These are phyloP conservation scores for Arthroderma sp. DNA, from an alignment of 2,329 filamentous ascomycete genomes.

Conservation along the genomic window DNA sequence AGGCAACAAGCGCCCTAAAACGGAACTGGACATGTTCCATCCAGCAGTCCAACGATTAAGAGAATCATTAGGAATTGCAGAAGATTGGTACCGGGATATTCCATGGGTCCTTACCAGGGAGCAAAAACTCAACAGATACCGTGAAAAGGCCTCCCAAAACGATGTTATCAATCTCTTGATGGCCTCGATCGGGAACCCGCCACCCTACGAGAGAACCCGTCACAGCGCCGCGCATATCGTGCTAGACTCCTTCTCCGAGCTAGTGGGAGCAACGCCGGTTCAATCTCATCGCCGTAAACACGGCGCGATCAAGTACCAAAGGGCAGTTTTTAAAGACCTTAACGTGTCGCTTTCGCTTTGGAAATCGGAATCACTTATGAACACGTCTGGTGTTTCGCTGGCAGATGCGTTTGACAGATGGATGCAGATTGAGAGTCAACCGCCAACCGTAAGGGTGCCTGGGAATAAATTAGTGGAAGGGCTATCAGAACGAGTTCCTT, in stretches of 20 bases:
- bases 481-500: conserved; percentile 2
- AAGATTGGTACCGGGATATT: too few species aligned
- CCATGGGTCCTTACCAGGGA: too few species aligned
- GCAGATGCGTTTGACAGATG: conserved; percentile 47
- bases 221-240: conserved; percentile 80
- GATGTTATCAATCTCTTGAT: conserved; percentile 62
- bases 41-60: too few species aligned
- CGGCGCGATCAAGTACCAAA: too few species aligned
- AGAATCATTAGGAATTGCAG: too few species aligned
- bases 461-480: not conserved
- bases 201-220: conserved; percentile 58
- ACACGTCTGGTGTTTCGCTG: conserved; percentile 62
- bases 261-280: conserved; percentile 36
- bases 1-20: too few species aligned
- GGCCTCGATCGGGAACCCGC: conserved; percentile 76
- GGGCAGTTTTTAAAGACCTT: too few species aligned
- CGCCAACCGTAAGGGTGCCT: too few species aligned
- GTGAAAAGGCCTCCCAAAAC: too few species aligned
- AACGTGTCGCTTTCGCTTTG: conserved; percentile 53
- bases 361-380: conserved; percentile 72
- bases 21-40: too few species aligned
- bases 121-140: too few species aligned
- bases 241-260: conserved; percentile 46
- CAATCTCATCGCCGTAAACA: conserved; percentile 33
- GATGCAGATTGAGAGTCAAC: conserved; percentile 8